These are phyloP conservation scores for Cicer cuneatum DNA, from an alignment of 306 rosid genomes.

Conservation along the genomic window DNA sequence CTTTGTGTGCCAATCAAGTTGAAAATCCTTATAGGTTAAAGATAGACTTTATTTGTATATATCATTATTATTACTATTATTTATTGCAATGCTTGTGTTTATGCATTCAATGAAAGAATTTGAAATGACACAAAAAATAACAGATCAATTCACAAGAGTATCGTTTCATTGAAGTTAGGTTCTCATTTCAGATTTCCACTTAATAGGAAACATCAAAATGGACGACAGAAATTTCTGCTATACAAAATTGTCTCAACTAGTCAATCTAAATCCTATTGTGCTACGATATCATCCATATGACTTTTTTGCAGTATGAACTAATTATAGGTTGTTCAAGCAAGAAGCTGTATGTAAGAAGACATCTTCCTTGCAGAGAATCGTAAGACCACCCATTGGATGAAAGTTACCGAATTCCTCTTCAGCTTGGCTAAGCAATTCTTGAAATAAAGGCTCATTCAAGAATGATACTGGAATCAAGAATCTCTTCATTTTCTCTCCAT, in stretches of 20 bases:
- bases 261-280: neutral
- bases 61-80: too few relatives aligned
- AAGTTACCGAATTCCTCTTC: slow-evolving; percentile 57
- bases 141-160: neutral
- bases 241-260: slow-evolving; percentile 30
- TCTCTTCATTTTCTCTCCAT: slow-evolving; percentile 55
- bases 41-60: too few relatives aligned
- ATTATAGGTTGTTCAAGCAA: slow-evolving; percentile 18
- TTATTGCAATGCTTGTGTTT: neutral
- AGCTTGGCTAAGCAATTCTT: slow-evolving; percentile 45
- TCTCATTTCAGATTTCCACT: slow-evolving; percentile 5
- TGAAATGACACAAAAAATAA: neutral
- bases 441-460: slow-evolving; percentile 54
- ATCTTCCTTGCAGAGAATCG: slow-evolving; percentile 57
- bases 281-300: neutral
- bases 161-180: neutral
- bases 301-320: neutral
- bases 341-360: slow-evolving; percentile 50
- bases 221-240: neutral
- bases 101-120: neutral
- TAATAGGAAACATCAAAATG: neutral
- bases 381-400: slow-evolving; percentile 60
- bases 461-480: slow-evolving; percentile 47
- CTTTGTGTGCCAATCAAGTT: too few relatives aligned
- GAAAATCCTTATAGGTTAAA: too few relatives aligned